A percentile compares a stretch with the other conserved stretches of the same genome.
Evolutionary conservation across 2,329 filamentous ascomycete species (phyloP).

Genomic region (Aspergillus puulaauensis): DNA sequence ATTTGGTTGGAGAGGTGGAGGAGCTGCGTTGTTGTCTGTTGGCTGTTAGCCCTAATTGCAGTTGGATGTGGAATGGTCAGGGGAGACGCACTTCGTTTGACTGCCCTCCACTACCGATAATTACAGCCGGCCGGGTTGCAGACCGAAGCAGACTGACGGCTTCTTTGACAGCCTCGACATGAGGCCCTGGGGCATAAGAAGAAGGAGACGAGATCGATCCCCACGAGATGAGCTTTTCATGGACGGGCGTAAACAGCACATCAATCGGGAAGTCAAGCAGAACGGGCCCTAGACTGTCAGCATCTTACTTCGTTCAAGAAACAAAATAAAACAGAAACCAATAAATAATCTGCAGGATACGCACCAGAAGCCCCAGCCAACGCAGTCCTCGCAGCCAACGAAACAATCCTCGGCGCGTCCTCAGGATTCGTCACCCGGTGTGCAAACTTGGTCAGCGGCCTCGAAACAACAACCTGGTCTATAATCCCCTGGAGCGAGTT

Average conservation of each 20-base stretch:
- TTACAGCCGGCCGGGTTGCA: conserved; percentile 42
- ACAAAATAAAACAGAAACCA: no score
- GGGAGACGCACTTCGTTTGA: not conserved
- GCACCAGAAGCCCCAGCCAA: conserved; percentile 43
- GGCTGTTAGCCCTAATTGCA: not conserved
- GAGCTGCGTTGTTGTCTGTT: conserved; percentile 29
- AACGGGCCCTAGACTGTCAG: conserved; percentile 15
- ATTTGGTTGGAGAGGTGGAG: conserved; percentile 34
- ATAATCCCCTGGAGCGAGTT: conserved; percentile 49
- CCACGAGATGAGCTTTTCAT: conserved; percentile 39
- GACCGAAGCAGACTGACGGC: conserved; percentile 30
- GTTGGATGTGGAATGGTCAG: conserved; percentile 1
- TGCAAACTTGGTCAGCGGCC: conserved; percentile 47
- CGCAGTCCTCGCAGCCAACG: conserved; percentile 42
- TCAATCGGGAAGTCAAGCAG: conserved; percentile 25
- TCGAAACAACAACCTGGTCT: conserved; percentile 47
- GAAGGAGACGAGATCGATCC: conserved; percentile 40
- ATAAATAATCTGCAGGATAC: no score
- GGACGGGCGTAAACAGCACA: conserved; percentile 43
- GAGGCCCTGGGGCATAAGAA: conserved; percentile 36
- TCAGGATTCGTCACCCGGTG: conserved; percentile 46
- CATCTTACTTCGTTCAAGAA: not conserved
- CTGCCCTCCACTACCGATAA: conserved; percentile 42
- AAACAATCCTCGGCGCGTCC: conserved; percentile 47
- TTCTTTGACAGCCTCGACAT: conserved; percentile 35